phyloP scores from a whole-genome alignment of 257 asterid genomes.

The Jasminum sambac region DNA sequence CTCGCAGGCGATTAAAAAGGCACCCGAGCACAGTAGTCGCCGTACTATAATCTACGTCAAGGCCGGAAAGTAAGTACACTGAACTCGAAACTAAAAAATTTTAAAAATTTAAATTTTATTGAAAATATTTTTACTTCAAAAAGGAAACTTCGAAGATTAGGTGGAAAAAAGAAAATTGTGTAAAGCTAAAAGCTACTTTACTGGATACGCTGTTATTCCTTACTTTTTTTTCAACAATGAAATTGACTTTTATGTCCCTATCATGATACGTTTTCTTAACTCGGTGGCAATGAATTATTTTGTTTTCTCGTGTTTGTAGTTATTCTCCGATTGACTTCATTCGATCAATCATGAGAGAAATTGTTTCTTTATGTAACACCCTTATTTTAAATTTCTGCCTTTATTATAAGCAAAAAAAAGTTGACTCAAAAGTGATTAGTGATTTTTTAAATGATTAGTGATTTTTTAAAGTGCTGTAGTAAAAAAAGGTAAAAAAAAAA shows the following conservation, averaged over 20 bases:
- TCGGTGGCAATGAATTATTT: background rate
- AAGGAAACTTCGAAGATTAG: background rate
- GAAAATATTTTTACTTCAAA: background rate
- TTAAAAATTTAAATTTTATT: background rate
- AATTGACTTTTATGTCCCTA: background rate
- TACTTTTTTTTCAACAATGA: background rate
- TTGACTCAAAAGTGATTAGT: too few relatives aligned
- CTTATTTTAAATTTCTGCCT: background rate
- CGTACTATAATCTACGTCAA: conserved; percentile 47
- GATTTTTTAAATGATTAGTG: too few relatives aligned
- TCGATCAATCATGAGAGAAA: background rate
- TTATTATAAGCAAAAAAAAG: too few relatives aligned
- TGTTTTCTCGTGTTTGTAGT: background rate
- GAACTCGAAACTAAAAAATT: background rate
- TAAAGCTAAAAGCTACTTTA: background rate
- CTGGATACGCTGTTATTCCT: conserved; percentile 5
- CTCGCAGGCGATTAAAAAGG: conserved; percentile 53
- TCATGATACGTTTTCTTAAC: background rate
- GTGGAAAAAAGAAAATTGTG: conserved; percentile 10
- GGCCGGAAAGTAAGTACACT: conserved; percentile 50
- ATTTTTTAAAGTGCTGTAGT: too few relatives aligned
- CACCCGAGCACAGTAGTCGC: conserved; percentile 39
- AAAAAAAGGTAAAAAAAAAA: too few relatives aligned
- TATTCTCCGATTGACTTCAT: background rate
- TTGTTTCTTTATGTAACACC: background rate